Percentiles rank a stretch among this genome's conserved stretches.
phyloP scores from a whole-genome alignment of 176 grass and related monocot genomes.

The Hyparrhenia diplandra region DNA sequence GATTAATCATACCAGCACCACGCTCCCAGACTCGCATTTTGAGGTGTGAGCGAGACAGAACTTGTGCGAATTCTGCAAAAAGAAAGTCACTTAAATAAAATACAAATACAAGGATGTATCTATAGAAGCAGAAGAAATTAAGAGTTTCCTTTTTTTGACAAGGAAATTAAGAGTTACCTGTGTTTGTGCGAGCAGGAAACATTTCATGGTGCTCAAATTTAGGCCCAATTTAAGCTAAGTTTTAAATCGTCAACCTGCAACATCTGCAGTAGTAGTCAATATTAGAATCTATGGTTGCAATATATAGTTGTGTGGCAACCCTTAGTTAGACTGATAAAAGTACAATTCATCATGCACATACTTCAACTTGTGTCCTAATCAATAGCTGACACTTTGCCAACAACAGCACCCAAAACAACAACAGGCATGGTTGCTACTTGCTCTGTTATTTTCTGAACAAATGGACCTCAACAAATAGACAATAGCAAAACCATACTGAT shows the following conservation, averaged over 20 bases:
- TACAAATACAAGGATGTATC: constrained; percentile 21
- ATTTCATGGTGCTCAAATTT: constrained; percentile 99
- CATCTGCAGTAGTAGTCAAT: constrained; percentile 38
- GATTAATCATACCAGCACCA: constrained; percentile 68
- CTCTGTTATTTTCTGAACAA: not conserved
- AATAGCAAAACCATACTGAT: not conserved
- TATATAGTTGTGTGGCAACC: not conserved
- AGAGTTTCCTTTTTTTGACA: constrained; percentile 61
- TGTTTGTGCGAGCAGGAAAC: constrained; percentile 96
- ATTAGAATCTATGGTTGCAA: not conserved
- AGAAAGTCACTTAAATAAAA: constrained; percentile 12
- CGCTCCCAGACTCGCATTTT: constrained; percentile 99
- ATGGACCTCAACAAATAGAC: not conserved
- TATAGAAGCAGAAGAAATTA: constrained; percentile 26
- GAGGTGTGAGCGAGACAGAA: constrained; percentile 83
- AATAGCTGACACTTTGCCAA: not conserved
- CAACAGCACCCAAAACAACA: not conserved
- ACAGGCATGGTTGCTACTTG: not conserved
- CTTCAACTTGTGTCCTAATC: constrained; percentile 19
- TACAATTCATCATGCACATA: not conserved
- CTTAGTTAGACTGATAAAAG: not conserved
- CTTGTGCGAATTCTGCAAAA: constrained; percentile 86
- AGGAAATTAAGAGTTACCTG: constrained; percentile 48
- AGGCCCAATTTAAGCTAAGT: constrained; percentile 67
- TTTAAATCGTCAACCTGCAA: constrained; percentile 79